Conservation (phyloP, 2,329 filamentous ascomycete species). For the Sporothrix luriei region DNA sequence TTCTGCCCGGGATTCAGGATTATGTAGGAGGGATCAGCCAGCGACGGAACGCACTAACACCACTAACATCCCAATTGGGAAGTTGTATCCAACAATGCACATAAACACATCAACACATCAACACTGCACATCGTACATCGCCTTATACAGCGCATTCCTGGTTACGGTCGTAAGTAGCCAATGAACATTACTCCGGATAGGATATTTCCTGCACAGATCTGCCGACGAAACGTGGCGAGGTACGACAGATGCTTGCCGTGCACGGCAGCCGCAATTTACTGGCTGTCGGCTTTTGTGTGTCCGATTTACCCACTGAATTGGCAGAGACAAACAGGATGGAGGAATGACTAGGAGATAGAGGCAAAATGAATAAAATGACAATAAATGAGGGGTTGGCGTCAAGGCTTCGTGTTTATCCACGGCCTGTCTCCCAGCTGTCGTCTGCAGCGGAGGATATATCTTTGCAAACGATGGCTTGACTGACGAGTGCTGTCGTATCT, state of each 20-base stretch:
- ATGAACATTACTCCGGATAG: too few species aligned
- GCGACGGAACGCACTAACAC: too few species aligned
- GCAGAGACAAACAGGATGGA: not conserved
- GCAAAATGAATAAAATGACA: not conserved
- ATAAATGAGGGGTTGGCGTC: not conserved
- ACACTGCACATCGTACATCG: too few species aligned
- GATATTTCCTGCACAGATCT: too few species aligned
- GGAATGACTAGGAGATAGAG: not conserved
- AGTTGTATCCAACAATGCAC: not conserved
- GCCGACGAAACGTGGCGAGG: too few species aligned
- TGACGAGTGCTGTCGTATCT: not conserved
- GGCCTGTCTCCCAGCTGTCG: not conserved
- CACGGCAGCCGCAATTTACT: not conserved
- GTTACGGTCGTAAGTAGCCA: too few species aligned
- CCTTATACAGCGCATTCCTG: too few species aligned
- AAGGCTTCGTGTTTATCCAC: not conserved
- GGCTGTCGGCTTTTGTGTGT: not conserved
- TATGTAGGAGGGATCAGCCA: not conserved
- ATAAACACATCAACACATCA: too few species aligned
- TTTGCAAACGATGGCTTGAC: not conserved
- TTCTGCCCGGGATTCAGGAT: not conserved
- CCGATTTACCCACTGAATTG: not conserved
- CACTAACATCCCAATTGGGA: conserved; percentile 14
- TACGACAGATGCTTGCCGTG: too few species aligned
- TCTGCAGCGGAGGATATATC: not conserved